phyloP scores from a whole-genome alignment of 2,329 filamentous ascomycete genomes.

The Fusarium verrucosum region DNA sequence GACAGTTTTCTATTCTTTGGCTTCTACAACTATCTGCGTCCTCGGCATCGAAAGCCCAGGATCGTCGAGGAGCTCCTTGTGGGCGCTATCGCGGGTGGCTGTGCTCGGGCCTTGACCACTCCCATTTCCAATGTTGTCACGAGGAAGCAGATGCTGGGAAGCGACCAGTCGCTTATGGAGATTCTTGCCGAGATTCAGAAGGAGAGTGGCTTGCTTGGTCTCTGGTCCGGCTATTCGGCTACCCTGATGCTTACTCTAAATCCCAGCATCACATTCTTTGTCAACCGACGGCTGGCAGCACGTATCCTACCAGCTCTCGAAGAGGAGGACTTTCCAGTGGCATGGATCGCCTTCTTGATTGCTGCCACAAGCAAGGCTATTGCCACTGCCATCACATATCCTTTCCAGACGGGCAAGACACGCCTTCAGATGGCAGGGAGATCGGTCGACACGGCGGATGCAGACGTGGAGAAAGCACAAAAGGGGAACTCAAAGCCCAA shows the following conservation, averaged over 20 bases:
- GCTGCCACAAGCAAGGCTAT: slow-evolving; percentile 82
- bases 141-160: slow-evolving; percentile 75
- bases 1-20: slow-evolving; percentile 90
- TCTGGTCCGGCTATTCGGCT: slow-evolving; percentile 91
- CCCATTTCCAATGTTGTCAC: slow-evolving; percentile 86
- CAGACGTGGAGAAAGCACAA: slow-evolving; percentile 8
- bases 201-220: slow-evolving; percentile 77
- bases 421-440: slow-evolving; percentile 71
- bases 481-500: neutral
- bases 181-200: slow-evolving; percentile 70
- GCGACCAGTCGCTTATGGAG: slow-evolving; percentile 56
- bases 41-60: slow-evolving; percentile 59
- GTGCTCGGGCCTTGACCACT: slow-evolving; percentile 79
- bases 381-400: slow-evolving; percentile 82
- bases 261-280: slow-evolving; percentile 84
- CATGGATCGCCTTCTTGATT: slow-evolving; percentile 56
- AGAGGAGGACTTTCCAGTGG: slow-evolving; percentile 52
- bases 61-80: slow-evolving; percentile 78
- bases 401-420: slow-evolving; percentile 85
- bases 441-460: slow-evolving; percentile 20
- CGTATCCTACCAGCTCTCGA: slow-evolving; percentile 62
- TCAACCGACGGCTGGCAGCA: slow-evolving; percentile 77
- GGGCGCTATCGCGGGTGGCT: slow-evolving; percentile 77
- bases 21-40: slow-evolving; percentile 70
- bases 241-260: slow-evolving; percentile 83